Evolutionary conservation across 2,329 filamentous ascomycete species (phyloP), one percentile per base, ranked within the genome.

Genomic region (Colletotrichum sp.): DNA sequence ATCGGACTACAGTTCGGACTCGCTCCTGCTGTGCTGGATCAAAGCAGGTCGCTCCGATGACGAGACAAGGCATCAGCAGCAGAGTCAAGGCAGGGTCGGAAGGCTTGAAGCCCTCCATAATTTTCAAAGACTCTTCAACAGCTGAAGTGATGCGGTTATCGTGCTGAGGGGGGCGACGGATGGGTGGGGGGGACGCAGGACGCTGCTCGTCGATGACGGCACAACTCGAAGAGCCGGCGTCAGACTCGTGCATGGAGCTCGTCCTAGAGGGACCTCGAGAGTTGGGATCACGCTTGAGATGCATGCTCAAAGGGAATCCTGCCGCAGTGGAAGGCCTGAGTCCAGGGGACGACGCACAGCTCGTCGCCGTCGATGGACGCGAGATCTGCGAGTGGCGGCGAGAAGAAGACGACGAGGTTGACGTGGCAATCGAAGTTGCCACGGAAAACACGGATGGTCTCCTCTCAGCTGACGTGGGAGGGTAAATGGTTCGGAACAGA

Each of bases 31-130:
- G 90, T 3, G 81, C 77, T 1, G 85, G 82, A 3, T 88, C 85
- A 78, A 92, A 92, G 74, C 89, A 90, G 0, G 90, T 89, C n/a
- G 89, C 90, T 26, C 91, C 91, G 55, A 93, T 88, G 2, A 93
- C 82, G 28, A 93, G 87, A 70, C 90, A 91, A 1, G 91, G 91
- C 16, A 92, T 88, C 24, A 93, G 82, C 1, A 93, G 85, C 5
- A 93, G 83, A 0, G 90, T 91, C 79, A 93, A 91, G 5, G 86
- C 87, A 0, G 90, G 90, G 76, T 93, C 91, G 18, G 87, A 88
- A 3, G 90, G 86, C 73, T 87, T 87, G 80, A 93, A 90, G 0
- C 85, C 86, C 71, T 90, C 88, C 6, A 93, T 80, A 5, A 92
- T 86, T 1, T 82, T 80, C 10, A 93, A 84, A 0, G 90, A 90